Percentiles rank a stretch among this genome's conserved stretches.
phyloP scores from a whole-genome alignment of 2,329 filamentous ascomycete genomes.

The Pseudocercospora ulei region DNA sequence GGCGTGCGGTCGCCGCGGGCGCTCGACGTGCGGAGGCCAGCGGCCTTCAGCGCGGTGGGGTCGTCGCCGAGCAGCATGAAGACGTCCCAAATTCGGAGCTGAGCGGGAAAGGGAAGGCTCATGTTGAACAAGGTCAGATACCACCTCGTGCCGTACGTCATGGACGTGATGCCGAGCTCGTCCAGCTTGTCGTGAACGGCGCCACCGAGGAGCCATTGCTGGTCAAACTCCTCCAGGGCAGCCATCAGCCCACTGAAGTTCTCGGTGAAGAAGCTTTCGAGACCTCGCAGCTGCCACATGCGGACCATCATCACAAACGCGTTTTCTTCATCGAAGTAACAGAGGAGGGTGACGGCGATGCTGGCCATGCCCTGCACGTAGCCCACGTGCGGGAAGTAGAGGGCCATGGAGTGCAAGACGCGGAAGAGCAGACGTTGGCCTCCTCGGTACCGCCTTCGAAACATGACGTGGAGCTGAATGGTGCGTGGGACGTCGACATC shows the following conservation, averaged over 20 bases:
- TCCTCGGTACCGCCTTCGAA: constrained; percentile 78
- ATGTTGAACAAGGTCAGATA: constrained; percentile 97
- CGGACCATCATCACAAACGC: constrained; percentile 95
- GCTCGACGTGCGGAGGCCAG: neutral
- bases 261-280: constrained; percentile 71
- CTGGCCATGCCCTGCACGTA: constrained; percentile 98
- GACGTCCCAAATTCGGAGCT: constrained; percentile 93
- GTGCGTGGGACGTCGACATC: constrained; percentile 93
- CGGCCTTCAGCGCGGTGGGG: neutral
- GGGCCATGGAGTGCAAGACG: constrained; percentile 79
- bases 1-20: constrained; percentile 1
- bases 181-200: constrained; percentile 70
- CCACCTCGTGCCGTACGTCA: constrained; percentile 93
- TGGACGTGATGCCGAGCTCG: constrained; percentile 70
- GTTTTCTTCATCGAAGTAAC: constrained; percentile 92
- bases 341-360: constrained; percentile 79
- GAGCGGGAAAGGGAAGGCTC: constrained; percentile 84
- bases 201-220: constrained; percentile 65
- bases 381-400: constrained; percentile 82
- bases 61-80: constrained; percentile 86
- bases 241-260: constrained; percentile 82
- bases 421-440: constrained; percentile 87
- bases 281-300: constrained; percentile 77
- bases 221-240: constrained; percentile 75
- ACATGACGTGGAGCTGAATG: constrained; percentile 95